Evolutionary conservation across 2,329 filamentous ascomycete species (phyloP).

Genomic region (Cadophora malorum): DNA sequence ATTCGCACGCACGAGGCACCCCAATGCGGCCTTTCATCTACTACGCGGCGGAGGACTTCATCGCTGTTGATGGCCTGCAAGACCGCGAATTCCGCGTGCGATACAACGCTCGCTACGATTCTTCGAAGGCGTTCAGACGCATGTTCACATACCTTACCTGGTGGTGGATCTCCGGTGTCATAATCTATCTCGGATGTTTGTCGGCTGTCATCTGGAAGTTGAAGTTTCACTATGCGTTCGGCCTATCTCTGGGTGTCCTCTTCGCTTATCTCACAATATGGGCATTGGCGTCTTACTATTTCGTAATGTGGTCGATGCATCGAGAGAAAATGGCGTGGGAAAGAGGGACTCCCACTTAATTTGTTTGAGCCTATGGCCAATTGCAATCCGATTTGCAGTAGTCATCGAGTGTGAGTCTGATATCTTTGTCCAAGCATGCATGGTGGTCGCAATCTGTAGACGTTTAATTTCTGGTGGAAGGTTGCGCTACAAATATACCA

Average conservation of each 20-base stretch:
- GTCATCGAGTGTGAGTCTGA: too few species aligned
- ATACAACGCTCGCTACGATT: constrained; percentile 36
- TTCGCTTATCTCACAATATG: constrained; percentile 36
- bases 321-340: constrained; percentile 27
- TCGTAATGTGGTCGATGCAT: constrained; percentile 32
- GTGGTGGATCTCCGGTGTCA: constrained; percentile 35
- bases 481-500: too few species aligned
- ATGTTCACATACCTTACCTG: constrained; percentile 34
- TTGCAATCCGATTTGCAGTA: too few species aligned
- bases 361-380: not conserved
- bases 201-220: constrained; percentile 37
- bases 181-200: constrained; percentile 34
- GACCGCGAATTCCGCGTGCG: constrained; percentile 37
- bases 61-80: constrained; percentile 38
- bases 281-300: constrained; percentile 31
- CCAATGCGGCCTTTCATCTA: constrained; percentile 36
- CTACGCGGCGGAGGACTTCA: constrained; percentile 40
- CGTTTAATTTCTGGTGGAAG: not conserved
- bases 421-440: not conserved
- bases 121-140: constrained; percentile 29
- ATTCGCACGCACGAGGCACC: constrained; percentile 36
- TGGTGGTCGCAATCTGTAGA: not conserved
- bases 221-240: constrained; percentile 38
- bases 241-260: constrained; percentile 30
- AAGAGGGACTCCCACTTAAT: not conserved